Evolutionary conservation across 2,329 filamentous ascomycete species (phyloP).

Genomic region (Alternaria rosae): DNA sequence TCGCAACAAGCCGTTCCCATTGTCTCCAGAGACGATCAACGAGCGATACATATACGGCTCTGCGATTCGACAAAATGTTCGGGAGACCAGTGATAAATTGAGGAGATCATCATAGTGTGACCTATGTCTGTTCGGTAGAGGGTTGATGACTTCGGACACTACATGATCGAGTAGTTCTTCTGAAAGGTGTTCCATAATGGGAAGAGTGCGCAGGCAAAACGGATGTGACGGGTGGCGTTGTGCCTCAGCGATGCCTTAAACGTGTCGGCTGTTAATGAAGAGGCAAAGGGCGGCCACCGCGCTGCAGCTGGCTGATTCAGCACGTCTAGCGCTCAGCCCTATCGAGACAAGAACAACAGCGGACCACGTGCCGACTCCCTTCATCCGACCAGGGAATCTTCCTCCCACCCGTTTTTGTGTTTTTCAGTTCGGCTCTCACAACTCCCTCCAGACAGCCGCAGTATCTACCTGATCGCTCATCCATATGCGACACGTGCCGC

Average conservation of each 20-base stretch:
- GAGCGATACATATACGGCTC: conserved; percentile 14
- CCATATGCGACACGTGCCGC: too few relatives aligned
- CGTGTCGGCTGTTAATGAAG: neutral
- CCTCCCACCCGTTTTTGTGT: neutral
- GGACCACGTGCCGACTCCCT: neutral
- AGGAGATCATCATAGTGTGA: conserved; percentile 3
- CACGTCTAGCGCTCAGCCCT: conserved; percentile 2
- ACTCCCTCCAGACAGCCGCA: neutral
- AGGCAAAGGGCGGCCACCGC: neutral
- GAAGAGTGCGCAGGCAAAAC: neutral
- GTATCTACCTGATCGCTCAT: neutral
- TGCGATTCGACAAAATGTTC: conserved; percentile 12
- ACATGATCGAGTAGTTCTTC: conserved; percentile 19
- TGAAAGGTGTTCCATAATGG: conserved; percentile 12
- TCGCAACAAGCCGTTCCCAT: neutral
- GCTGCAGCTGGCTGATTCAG: neutral
- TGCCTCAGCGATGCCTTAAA: neutral
- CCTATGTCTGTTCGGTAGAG: conserved; percentile 5
- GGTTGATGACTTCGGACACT: conserved; percentile 2
- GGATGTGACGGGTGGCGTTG: neutral
- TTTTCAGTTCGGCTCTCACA: neutral
- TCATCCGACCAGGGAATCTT: neutral
- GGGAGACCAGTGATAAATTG: conserved; percentile 14
- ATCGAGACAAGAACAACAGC: neutral
- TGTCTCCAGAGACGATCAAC: neutral